Evolutionary conservation across 331 rosid genomes (phyloP), one percentile per base, ranked within the genome.

Genomic region (Quercus tomentella): DNA sequence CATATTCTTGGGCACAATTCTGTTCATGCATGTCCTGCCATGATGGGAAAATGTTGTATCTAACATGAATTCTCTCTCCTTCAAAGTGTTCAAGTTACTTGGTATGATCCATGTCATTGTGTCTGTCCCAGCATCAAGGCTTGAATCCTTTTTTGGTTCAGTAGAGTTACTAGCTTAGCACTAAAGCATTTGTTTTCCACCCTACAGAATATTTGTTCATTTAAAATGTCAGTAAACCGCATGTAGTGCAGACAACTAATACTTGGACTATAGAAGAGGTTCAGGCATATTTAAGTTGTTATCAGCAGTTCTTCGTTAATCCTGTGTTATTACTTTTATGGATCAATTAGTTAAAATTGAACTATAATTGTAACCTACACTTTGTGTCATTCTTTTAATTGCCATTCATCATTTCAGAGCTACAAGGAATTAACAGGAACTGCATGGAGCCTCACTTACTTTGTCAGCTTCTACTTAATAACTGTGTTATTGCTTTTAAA

Each of bases 401-500:
- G 45, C 75, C 77, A 67, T 84, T 85, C 76, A 49, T 78, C 67
- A 74, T 91, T 87, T 61, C 92, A 96, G 99, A 85, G 99, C 84
- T 96, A 96, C 92, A 78, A 67, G 91, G 98, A 83, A 60, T 77
- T 96, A 77, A 93, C 96, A 3, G 98, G 94, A 77, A 96, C 92
- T 77, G 79, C 81, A 45, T 96, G 98, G 99, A 83, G 84, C 74
- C 49, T 89, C 49, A 56, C 30, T 62, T 96, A 96, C 84, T 96
- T 96, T 80, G 65, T 93, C 82, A 91, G 97, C 87, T 96, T 93
- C 89, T 96, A 96, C 91, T 83, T 96, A 62, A 78, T 96, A 74
- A 88, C 94, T 7, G 85, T 93, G 74, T 77, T 96, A 81, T 96
- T 96, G 82, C 98, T 96, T 61, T 77, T 96, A 88, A 96, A 96